Evolutionary conservation across 2,329 filamentous ascomycete species (phyloP).

Genomic region (Penicillium sp.): DNA sequence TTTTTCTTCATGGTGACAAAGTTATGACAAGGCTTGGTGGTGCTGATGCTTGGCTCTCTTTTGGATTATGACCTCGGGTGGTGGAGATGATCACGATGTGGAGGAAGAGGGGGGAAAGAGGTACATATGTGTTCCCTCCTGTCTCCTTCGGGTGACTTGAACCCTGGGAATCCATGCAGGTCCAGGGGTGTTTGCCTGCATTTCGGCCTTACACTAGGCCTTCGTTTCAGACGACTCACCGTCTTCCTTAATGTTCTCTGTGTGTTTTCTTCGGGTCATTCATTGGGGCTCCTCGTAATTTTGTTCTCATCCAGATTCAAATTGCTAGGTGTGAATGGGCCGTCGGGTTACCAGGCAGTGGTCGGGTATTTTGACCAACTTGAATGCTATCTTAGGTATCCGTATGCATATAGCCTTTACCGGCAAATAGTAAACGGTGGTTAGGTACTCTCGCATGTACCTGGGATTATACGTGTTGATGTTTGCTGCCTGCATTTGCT

Average conservation of each 20-base stretch:
- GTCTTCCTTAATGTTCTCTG: background rate
- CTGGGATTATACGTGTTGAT: background rate
- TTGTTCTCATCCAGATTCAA: background rate
- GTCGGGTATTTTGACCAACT: background rate
- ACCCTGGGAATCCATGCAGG: background rate
- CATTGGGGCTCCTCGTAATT: background rate
- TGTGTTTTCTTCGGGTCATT: fast-evolving
- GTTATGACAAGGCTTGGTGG: background rate
- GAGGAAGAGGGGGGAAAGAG: no score
- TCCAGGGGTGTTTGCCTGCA: background rate
- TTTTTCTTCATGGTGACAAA: background rate
- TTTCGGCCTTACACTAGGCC: background rate
- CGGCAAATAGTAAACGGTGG: no score
- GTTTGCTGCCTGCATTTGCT: background rate
- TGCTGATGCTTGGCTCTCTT: background rate
- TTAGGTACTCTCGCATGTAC: background rate
- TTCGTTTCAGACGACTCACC: background rate
- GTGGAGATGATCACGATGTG: no score
- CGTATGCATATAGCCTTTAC: background rate
- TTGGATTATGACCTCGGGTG: background rate
- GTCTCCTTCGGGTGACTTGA: background rate
- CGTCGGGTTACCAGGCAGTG: background rate
- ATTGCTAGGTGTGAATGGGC: background rate
- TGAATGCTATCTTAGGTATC: background rate
- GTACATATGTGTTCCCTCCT: background rate